These are phyloP conservation scores for Mortierella sp. DNA, from an alignment of 371 early-diverging fungal genomes.

Conservation along the genomic window DNA sequence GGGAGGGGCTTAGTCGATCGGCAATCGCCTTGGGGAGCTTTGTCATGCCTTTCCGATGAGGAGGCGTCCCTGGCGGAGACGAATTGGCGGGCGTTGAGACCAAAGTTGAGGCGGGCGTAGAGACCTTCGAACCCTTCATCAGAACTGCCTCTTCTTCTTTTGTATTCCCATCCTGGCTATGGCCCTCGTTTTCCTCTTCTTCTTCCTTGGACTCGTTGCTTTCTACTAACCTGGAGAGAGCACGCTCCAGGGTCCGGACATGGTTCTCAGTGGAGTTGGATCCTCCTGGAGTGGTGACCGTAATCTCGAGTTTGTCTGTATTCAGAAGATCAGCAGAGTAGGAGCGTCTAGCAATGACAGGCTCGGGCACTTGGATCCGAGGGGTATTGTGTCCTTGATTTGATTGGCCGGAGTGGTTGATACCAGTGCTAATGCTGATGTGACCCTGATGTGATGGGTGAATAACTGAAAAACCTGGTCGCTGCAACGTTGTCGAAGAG, in stretches of 20 bases:
- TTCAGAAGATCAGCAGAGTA: constrained; percentile 35
- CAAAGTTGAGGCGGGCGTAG: constrained; percentile 5
- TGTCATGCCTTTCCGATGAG: constrained; percentile 19
- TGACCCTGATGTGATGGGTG: constrained; percentile 2
- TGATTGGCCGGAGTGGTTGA: neutral
- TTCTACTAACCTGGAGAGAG: constrained; percentile 38
- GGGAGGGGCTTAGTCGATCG: constrained; percentile 15
- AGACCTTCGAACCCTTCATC: constrained; percentile 10
- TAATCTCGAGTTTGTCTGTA: constrained; percentile 27
- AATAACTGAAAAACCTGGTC: constrained; percentile 21
- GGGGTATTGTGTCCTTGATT: too few species aligned
- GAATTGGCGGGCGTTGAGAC: constrained; percentile 3
- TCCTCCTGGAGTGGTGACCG: constrained; percentile 30
- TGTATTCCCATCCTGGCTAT: neutral
- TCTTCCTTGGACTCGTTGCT: constrained; percentile 8
- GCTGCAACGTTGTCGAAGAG: constrained; percentile 20
- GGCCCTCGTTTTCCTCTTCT: constrained; percentile 4
- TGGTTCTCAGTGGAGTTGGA: constrained; percentile 35
- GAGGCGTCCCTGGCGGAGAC: constrained; percentile 30
- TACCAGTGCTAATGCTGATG: neutral
- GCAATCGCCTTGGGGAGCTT: constrained; percentile 24
- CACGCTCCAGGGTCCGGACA: constrained; percentile 37
- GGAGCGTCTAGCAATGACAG: constrained; percentile 9
- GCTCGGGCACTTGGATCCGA: too few species aligned
- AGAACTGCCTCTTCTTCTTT: neutral